phyloP scores from a whole-genome alignment of 805 yeast species.

The Kuraishia borneana region DNA sequence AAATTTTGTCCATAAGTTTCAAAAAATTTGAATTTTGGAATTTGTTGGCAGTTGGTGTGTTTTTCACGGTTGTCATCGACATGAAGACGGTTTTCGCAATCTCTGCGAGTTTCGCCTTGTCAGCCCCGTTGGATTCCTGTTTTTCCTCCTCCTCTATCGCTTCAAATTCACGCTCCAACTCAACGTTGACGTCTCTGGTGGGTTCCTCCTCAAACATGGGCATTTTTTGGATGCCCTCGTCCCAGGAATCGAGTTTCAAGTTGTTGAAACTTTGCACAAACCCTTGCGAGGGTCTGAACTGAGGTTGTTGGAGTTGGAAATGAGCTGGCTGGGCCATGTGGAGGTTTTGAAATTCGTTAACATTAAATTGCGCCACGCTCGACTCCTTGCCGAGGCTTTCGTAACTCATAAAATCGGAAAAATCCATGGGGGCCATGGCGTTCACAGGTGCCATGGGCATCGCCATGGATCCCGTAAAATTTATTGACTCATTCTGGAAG shows the following conservation, averaged over 20 bases:
- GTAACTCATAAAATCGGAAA: too few species aligned
- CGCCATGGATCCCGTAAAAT: neutral
- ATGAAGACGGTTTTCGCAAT: constrained; percentile 25
- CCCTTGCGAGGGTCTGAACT: neutral
- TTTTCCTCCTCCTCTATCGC: constrained; percentile 15
- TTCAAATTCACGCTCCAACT: constrained; percentile 13
- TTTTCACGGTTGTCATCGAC: constrained; percentile 20
- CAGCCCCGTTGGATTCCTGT: constrained; percentile 12
- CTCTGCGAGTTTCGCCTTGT: constrained; percentile 24
- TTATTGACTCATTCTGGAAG: constrained; percentile 11
- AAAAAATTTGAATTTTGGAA: constrained; percentile 28
- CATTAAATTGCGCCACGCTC: neutral
- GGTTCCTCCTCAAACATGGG: neutral
- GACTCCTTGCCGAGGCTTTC: neutral
- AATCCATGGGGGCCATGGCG: too few species aligned
- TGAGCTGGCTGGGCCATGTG: neutral
- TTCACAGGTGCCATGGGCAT: neutral
- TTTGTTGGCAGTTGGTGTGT: constrained; percentile 19
- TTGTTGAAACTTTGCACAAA: neutral
- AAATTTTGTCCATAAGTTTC: constrained; percentile 27
- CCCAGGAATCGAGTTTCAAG: neutral
- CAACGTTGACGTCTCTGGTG: neutral
- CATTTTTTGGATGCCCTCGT: neutral
- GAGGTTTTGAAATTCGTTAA: constrained; percentile 6
- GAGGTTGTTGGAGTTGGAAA: neutral